Conservation (phyloP, 768 basidiomycete genomes). For the Psilocybe azurescens region DNA sequence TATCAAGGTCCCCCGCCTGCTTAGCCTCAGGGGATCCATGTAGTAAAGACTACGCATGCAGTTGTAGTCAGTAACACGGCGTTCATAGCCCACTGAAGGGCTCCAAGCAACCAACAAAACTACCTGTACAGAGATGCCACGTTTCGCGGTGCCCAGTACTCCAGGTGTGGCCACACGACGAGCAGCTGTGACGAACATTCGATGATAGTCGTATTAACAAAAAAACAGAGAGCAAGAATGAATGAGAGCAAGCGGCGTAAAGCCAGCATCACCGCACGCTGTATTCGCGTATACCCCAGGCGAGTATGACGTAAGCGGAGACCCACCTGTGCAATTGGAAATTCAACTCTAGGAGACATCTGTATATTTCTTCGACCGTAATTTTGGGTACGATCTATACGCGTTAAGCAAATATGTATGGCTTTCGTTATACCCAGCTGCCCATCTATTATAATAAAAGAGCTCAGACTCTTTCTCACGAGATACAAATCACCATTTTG, state of each 20-base stretch:
- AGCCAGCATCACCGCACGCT: conserved; percentile 23
- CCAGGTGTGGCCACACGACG: conserved; percentile 33
- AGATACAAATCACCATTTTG: too few relatives aligned
- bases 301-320: conserved; percentile 36
- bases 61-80: conserved; percentile 28
- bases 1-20: conserved; percentile 75
- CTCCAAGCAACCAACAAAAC: not conserved
- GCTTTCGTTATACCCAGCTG: too few relatives aligned
- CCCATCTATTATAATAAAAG: too few relatives aligned
- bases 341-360: conserved; percentile 4
- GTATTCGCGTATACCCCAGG: conserved; percentile 9
- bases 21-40: conserved; percentile 95
- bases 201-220: conserved; percentile 17
- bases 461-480: too few relatives aligned
- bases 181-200: conserved; percentile 37
- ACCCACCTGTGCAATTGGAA: not conserved
- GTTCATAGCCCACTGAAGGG: not conserved
- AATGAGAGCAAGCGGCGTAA: conserved; percentile 14
- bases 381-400: too few relatives aligned
- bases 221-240: conserved; percentile 17
- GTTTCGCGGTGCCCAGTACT: conserved; percentile 34
- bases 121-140: conserved; percentile 72
- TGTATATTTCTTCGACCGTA: not conserved
- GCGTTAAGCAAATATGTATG: too few relatives aligned
- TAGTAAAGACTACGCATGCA: conserved; percentile 66